Evolutionary conservation across 805 yeast species (phyloP), one percentile per base, ranked within the genome.

Genomic region (Metschnikowia kofuensis): DNA sequence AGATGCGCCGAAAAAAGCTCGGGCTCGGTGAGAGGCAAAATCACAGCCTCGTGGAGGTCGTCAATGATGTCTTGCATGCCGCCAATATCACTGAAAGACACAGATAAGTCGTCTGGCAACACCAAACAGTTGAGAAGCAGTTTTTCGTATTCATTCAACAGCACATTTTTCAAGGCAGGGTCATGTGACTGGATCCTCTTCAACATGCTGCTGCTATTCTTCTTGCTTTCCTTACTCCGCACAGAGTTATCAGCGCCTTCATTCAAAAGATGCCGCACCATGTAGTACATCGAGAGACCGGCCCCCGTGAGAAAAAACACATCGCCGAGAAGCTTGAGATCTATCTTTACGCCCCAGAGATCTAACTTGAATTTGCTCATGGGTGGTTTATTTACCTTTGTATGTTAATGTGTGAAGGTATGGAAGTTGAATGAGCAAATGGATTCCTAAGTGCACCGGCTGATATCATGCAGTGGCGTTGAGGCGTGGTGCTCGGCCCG

Each of bases 31-130:
- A 94, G 72, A 1, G 99, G 99, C 57, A 88, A 84, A 38, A 94
- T 79, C 9, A 94, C 96, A 47, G 90, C 79, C 66, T 94, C 99
- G 57, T 87, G 78, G 42, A 94, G 72, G 58, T 92, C 98, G 47
- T 85, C 91, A 16, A 92, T 80, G 35, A 90, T 86, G 11, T 73
- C 73, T 46, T 88, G 94, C 35, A 94, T 72, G 0, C 99, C 99
- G 14, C 98, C 99, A 47, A 94, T 81, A 62, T 91, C 96, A 32
- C 74, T 75, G 64, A 94, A 94, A 11, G 80, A 74, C 4, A 85
- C 86, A 27, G 79, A 75, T 38, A 94, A 87, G 50, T 90, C 97
- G 2, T 82, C 84, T 0, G 98, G 96, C 1, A 89, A 79, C 7
- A 94, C 84, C 29, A 92, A 87, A 12, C 87, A 82, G 12, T 86